Evolutionary conservation across 2,329 filamentous ascomycete species (phyloP).

Genomic region (Chaetomium strumarium): DNA sequence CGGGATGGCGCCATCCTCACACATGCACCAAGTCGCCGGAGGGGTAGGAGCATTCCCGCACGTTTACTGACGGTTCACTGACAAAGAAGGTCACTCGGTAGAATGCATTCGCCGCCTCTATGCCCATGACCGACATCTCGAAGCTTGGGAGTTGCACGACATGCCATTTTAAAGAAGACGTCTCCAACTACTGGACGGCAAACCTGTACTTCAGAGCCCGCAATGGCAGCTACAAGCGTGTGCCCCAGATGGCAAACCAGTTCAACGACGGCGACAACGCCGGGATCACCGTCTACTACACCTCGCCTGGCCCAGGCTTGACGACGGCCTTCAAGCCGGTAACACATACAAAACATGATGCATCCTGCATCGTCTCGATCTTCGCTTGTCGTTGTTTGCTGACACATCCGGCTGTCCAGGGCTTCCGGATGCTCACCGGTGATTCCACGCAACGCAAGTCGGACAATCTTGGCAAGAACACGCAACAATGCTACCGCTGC

Average conservation of each 20-base stretch:
- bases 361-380: background rate
- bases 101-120: too few species aligned
- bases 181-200: conserved; percentile 27
- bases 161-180: conserved; percentile 25
- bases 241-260: conserved; percentile 14
- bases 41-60: conserved; percentile 23
- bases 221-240: conserved; percentile 23
- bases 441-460: conserved; percentile 1
- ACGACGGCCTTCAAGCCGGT: conserved; percentile 1
- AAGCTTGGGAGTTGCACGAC: conserved; percentile 20
- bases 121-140: conserved; percentile 16
- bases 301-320: background rate
- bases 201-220: conserved; percentile 24
- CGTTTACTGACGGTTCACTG: conserved; percentile 12
- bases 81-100: background rate
- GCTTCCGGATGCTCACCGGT: conserved; percentile 2
- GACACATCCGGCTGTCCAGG: background rate
- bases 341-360: background rate
- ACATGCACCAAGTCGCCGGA: conserved; percentile 25
- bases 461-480: background rate
- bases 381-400: background rate
- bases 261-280: conserved; percentile 11
- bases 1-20: conserved; percentile 17
- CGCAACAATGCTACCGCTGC: conserved; percentile 4
- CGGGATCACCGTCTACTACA: conserved; percentile 18